Base-by-base conservation (phyloP, 2,329 filamentous ascomycete species). In the Endocalyx cinctus region DNA sequence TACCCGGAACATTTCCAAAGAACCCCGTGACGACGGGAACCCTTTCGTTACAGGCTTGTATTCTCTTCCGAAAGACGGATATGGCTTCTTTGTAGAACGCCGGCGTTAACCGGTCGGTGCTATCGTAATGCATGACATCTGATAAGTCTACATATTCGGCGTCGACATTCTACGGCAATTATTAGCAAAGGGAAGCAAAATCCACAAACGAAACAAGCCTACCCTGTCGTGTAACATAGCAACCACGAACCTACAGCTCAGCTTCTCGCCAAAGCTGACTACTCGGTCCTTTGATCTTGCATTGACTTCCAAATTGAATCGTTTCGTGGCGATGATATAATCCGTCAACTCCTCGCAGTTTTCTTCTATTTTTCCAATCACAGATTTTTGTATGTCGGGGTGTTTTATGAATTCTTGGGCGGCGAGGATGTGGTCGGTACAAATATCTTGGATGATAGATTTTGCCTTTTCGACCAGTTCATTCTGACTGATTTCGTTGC, bases 211-310 rank as follows among this genome's bases (percentile, higher is more conserved):
- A 26, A 23, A 10, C 10, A 42, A 50, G 51, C 57, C 35, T 53
- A 79, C 76, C 51, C 76, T 72, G 52, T 95, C 88, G 55, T 84
- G 79, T 44, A 98, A 64, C 40, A 97, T 63, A 5, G 84, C 80
- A 15, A 90, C 77, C 84, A 98, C 89, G 59, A 92, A 92, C 19
- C 82, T 77, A 61, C 90, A 97, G 63, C 87, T 94, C 47, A 98
- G 69, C 66, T 95, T 97, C 72, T 98, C 92, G 35, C 92, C 92
- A 48, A 92, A 88, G 58, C 88, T 94, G 41, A 97, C 82, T 42
- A 98, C 87, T 48, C 90, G 84, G 54, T 92, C 86, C 58, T 88
- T 86, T 38, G 82, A 82, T 50, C 83, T 74, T 5, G 82, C 76
- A 56, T 86, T 87, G 52, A 89, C 84, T 58, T 89, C 84, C 26